Conservation (phyloP, 2,329 filamentous ascomycete genomes). For the Fusarium sacchari region DNA sequence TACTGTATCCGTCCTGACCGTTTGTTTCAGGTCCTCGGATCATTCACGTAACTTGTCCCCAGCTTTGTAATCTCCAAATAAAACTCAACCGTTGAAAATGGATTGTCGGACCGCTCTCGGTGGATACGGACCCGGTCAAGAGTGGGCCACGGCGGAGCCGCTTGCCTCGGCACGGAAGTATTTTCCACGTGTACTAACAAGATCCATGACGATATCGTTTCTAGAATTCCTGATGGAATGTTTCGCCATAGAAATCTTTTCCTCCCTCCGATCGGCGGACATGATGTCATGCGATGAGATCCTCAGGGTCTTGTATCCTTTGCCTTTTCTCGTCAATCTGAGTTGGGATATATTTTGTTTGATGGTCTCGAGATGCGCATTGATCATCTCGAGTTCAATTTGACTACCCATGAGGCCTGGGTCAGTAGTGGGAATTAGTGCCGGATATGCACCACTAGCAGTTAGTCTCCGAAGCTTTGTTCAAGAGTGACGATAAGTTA, state of each 20-base stretch:
- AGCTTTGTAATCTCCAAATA: conserved; percentile 8
- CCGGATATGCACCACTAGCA: neutral
- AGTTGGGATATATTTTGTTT: neutral
- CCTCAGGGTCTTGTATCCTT: neutral
- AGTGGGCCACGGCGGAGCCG: neutral
- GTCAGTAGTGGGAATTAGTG: neutral
- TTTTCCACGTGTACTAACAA: neutral
- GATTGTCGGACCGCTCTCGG: neutral
- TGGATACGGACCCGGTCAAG: neutral
- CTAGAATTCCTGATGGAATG: neutral
- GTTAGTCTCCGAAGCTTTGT: neutral
- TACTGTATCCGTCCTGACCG: neutral
- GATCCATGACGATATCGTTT: neutral
- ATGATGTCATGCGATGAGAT: neutral
- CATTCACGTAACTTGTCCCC: neutral
- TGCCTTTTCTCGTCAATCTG: neutral
- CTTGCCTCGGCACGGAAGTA: conserved; percentile 1
- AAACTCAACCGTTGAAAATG: neutral
- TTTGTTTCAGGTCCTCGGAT: neutral
- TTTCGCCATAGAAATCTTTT: neutral
- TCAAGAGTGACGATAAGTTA: neutral
- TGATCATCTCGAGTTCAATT: neutral
- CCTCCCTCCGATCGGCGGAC: neutral
- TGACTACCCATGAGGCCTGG: neutral
- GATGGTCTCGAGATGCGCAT: neutral